Conservation (phyloP, 2,329 filamentous ascomycete species). For the Hymenoscyphus occultus region DNA sequence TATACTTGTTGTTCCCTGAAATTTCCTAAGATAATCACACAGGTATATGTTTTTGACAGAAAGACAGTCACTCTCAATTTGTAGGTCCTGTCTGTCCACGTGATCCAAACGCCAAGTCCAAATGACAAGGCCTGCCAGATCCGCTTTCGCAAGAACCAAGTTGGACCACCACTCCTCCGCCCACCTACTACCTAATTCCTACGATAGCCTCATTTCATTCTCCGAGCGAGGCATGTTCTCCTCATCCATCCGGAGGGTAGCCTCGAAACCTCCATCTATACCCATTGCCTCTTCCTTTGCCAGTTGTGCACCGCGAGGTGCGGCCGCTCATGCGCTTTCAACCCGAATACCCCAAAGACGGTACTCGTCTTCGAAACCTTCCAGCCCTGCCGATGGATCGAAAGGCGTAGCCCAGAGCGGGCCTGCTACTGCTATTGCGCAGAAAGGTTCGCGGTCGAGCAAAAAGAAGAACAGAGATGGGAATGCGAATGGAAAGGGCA, state of each 20-base stretch:
- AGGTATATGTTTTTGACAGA: too few species aligned
- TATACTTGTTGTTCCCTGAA: too few species aligned
- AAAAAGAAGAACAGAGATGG: conserved; percentile 57
- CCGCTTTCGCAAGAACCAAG: conserved; percentile 11
- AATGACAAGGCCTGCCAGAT: conserved; percentile 3
- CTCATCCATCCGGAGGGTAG: conserved; percentile 35
- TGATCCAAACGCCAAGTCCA: conserved; percentile 3
- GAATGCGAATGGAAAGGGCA: conserved; percentile 37
- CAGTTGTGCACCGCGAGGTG: conserved; percentile 27
- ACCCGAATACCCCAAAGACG: conserved; percentile 35
- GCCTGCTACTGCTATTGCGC: conserved; percentile 30
- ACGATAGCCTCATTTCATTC: not conserved
- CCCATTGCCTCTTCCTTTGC: conserved; percentile 31
- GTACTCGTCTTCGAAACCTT: conserved; percentile 40
- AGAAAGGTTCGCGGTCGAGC: conserved; percentile 46
- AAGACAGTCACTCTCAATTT: too few species aligned
- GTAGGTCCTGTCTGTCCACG: not conserved
- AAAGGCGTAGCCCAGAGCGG: conserved; percentile 29
- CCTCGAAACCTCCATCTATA: conserved; percentile 27
- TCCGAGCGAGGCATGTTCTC: conserved; percentile 35
- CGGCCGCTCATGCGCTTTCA: conserved; percentile 29
- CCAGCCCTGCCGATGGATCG: conserved; percentile 37
- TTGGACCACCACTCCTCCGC: not conserved
- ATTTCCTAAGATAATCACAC: too few species aligned
- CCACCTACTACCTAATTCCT: not conserved